Percentiles rank a stretch among this genome's conserved stretches.
Conservation (phyloP, 2,329 filamentous ascomycete genomes). For the Paramyrothecium roridum region DNA sequence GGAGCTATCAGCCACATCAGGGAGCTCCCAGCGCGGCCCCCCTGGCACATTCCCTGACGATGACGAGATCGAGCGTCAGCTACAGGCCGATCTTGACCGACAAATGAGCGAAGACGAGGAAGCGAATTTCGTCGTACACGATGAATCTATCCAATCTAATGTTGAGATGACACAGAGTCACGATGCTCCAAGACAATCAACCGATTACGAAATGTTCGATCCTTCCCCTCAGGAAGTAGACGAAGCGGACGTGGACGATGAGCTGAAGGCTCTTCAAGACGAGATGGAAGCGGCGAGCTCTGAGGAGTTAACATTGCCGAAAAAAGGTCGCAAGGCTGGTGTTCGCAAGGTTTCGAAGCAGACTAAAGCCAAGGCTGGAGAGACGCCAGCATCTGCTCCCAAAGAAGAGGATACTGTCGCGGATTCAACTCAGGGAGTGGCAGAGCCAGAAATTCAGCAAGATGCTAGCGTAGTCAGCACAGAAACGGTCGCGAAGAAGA, state of each 20-base stretch:
- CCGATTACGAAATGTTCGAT: constrained; percentile 51
- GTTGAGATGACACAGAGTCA: constrained; percentile 15
- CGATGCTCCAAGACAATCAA: constrained; percentile 21
- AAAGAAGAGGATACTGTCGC: constrained; percentile 14
- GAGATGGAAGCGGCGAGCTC: constrained; percentile 41
- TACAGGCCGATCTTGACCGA: constrained; percentile 62
- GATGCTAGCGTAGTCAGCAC: constrained; percentile 39
- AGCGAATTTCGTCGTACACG: constrained; percentile 41
- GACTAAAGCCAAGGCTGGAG: constrained; percentile 41
- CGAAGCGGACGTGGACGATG: constrained; percentile 48
- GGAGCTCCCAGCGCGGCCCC: constrained; percentile 31
- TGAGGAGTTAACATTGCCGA: constrained; percentile 42
- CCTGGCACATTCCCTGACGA: constrained; percentile 51
- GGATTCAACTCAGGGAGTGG: constrained; percentile 7
- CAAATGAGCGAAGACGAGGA: constrained; percentile 50
- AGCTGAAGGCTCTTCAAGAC: constrained; percentile 45
- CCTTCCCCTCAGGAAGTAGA: constrained; percentile 39
- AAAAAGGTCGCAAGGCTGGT: constrained; percentile 53
- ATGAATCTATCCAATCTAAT: constrained; percentile 12
- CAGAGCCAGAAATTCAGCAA: constrained; percentile 19
- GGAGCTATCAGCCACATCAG: constrained; percentile 48
- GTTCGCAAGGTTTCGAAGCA: constrained; percentile 51
- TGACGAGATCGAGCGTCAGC: constrained; percentile 62
- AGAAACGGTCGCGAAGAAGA: constrained; percentile 37
- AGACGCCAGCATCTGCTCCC: constrained; percentile 25